Percentiles rank a stretch among this genome's conserved stretches.
These are phyloP conservation scores for Iris macrosiphon DNA, from an alignment of 106 monocot species.

Conservation along the genomic window DNA sequence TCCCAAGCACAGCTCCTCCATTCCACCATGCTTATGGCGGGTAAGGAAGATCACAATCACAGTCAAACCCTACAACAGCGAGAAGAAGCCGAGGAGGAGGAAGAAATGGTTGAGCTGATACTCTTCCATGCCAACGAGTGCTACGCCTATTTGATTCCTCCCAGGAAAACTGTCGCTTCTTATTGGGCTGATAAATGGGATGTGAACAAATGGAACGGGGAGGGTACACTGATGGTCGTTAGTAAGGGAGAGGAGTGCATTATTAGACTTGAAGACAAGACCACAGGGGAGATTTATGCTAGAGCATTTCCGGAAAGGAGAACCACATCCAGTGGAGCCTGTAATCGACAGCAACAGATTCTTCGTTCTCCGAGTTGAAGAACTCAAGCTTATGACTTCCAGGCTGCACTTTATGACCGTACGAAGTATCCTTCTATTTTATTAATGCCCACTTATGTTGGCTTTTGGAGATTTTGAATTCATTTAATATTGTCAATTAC, in stretches of 20 bases:
- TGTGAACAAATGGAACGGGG: conserved; percentile 98
- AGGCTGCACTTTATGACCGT: conserved; percentile 96
- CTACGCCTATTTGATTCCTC: too few species aligned
- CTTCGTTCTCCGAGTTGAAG: conserved; percentile 89
- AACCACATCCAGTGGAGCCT: conserved; percentile 91
- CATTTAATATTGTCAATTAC: too few species aligned
- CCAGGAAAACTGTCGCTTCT: too few species aligned
- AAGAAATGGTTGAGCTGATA: too few species aligned
- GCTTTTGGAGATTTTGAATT: background rate
- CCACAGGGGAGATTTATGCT: conserved; percentile 88
- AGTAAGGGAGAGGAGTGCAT: conserved; percentile 94
- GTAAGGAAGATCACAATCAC: too few species aligned
- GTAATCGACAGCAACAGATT: conserved; percentile 99
- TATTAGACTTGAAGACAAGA: conserved; percentile 82
- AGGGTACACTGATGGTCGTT: conserved; percentile 78
- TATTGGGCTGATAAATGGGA: conserved; percentile 99
- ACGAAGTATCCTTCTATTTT: conserved; percentile 84
- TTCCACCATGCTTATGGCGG: too few species aligned
- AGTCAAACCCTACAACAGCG: too few species aligned
- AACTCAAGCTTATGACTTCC: conserved; percentile 93
- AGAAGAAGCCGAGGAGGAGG: too few species aligned
- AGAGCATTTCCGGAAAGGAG: conserved; percentile 79
- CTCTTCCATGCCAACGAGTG: too few species aligned
- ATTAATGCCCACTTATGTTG: background rate
- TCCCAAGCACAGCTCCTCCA: too few species aligned